phyloP scores from a whole-genome alignment of 2,329 filamentous ascomycete genomes.

The Pseudocercospora macadamiae region DNA sequence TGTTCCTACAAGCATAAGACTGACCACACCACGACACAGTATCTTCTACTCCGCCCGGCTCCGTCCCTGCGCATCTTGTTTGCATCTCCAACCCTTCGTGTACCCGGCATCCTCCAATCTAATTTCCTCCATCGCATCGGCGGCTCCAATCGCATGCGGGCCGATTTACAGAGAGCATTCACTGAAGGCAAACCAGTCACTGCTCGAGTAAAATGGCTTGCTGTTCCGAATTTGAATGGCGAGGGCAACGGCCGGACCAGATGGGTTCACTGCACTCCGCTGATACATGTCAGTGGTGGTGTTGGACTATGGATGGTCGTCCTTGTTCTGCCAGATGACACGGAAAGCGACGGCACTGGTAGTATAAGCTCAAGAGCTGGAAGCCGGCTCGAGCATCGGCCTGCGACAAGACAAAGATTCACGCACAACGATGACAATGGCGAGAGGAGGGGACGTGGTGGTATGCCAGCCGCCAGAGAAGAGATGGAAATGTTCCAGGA shows the following conservation, averaged over 20 bases:
- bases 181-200: conserved; percentile 70
- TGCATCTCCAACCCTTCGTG: conserved; percentile 52
- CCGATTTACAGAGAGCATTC: conserved; percentile 61
- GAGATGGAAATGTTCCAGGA: conserved; percentile 1
- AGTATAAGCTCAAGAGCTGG: not conserved
- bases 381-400: not conserved
- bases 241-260: conserved; percentile 63
- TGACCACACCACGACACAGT: conserved; percentile 35
- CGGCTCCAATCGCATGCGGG: conserved; percentile 54
- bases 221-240: conserved; percentile 40
- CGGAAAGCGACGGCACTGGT: not conserved
- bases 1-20: too few species aligned
- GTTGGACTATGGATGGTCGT: conserved; percentile 80
- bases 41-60: conserved; percentile 51
- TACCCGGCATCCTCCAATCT: conserved; percentile 52
- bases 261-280: conserved; percentile 79
- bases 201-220: conserved; percentile 72
- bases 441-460: not conserved
- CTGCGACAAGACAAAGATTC: not conserved
- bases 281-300: conserved; percentile 65
- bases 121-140: conserved; percentile 52
- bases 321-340: conserved; percentile 50
- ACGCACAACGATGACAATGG: not conserved
- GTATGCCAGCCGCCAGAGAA: not conserved
- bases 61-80: conserved; percentile 54